phyloP scores from a whole-genome alignment of 306 rosid genomes.

The Bauhinia variegata region DNA sequence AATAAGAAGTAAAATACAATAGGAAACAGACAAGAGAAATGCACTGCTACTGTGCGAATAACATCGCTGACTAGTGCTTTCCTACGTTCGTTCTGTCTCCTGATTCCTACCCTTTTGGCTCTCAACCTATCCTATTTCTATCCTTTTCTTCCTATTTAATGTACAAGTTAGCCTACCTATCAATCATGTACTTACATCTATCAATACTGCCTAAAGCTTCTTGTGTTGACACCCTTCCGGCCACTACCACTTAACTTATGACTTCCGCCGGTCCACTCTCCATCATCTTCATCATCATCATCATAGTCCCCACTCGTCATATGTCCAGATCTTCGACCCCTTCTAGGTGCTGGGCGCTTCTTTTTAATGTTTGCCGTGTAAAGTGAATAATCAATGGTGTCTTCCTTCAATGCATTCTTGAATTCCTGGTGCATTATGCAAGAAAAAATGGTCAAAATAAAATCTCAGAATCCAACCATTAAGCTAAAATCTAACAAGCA shows the following conservation, averaged over 20 bases:
- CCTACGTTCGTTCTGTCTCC: too few relatives aligned
- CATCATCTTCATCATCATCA: conserved; percentile 57
- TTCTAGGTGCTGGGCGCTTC: conserved; percentile 81
- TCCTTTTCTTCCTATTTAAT: conserved; percentile 13
- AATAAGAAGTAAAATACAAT: too few relatives aligned
- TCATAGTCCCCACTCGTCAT: conserved; percentile 55
- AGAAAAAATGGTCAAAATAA: conserved; percentile 29
- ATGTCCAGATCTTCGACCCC: conserved; percentile 60
- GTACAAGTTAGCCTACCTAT: conserved; percentile 95
- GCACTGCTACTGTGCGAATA: too few relatives aligned
- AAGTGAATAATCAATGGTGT: conserved; percentile 75
- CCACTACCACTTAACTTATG: conserved; percentile 58
- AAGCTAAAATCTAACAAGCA: not conserved
- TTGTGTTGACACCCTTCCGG: conserved; percentile 39
- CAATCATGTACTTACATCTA: conserved; percentile 60
- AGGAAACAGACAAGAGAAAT: too few relatives aligned
- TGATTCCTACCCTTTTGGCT: too few relatives aligned
- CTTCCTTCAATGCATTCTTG: conserved; percentile 82
- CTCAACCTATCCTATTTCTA: too few relatives aligned
- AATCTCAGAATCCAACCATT: not conserved
- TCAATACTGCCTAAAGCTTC: conserved; percentile 68
- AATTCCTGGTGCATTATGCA: conserved; percentile 68
- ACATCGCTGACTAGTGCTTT: too few relatives aligned
- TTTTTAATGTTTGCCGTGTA: conserved; percentile 83
- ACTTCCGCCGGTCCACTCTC: conserved; percentile 54